Base-by-base conservation (phyloP, 345 rosid genomes). In the Anastatica hierochuntica region DNA sequence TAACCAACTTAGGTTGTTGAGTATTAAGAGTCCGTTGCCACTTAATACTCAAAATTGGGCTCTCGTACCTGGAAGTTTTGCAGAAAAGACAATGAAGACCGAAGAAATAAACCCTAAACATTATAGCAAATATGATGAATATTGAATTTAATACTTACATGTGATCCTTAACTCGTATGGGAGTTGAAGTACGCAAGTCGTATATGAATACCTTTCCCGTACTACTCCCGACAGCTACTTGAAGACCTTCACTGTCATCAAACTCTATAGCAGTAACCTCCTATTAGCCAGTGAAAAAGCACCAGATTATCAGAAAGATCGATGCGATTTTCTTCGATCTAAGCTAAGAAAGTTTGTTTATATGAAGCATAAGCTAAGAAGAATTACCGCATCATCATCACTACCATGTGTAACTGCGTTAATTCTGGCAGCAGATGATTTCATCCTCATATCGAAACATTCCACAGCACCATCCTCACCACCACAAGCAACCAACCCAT, bases 391-490 rank as follows among this genome's bases (percentile, higher is more conserved):
- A 43, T 78, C 79, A 68, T 50, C 34, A 78, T 85, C 90, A 58
- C 83, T 85, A 60, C 83, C 67, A 69, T 83, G 81, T 44, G 82
- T 71, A 76, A 81, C 86, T 27, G 86, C 94, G 54, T 81, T 74
- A 37, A 87, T 81, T 72, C 98, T 81, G 53, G 84, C 96, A 74
- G 80, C 72, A 7, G 96, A 78, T 63, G 90, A 70, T 76, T 74
- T 85, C 66, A 64, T 72, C 66, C 98, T 85, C 84, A 61, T 74
- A 72, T 92, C 98, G 38, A 92, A 92, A 72, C 96, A 84, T 71
- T 88, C 96, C 2, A 88, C 77, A 46, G 84, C 88, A 72, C 98
- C 98, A 74, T 88, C 98, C 63, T 88, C 98, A 38, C 98, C 96
- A 24, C 98, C 98, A 76, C 95, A 88, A 58, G 90, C 98, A 69